Evolutionary conservation across 2,329 filamentous ascomycete genomes (phyloP).

Genomic region (Alternaria sp.): DNA sequence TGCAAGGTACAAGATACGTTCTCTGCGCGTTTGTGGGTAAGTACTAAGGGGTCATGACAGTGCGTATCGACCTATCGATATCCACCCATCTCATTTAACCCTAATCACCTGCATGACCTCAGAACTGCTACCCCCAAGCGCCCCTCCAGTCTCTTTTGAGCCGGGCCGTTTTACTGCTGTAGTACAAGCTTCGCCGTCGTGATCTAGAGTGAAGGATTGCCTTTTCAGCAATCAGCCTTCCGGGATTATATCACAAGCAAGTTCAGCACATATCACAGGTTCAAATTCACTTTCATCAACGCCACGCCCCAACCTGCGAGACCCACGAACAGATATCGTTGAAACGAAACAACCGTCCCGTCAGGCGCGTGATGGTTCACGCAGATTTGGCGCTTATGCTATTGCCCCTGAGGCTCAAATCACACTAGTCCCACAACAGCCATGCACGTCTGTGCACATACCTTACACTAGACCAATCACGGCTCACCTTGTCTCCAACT

Average conservation of each 20-base stretch:
- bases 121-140: conserved; percentile 28
- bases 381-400: conserved; percentile 33
- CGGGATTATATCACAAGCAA: conserved; percentile 15
- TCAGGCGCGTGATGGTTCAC: conserved; percentile 35
- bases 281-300: conserved; percentile 20
- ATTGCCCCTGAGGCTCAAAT: conserved; percentile 34
- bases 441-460: conserved; percentile 19
- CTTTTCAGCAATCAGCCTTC: conserved; percentile 6
- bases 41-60: conserved; percentile 18
- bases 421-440: conserved; percentile 36
- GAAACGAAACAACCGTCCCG: conserved; percentile 34
- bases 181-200: conserved; percentile 23
- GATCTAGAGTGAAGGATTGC: not conserved
- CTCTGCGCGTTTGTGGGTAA: conserved; percentile 35
- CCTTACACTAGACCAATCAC: conserved; percentile 29
- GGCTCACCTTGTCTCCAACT: conserved; percentile 18
- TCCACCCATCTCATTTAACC: conserved; percentile 45
- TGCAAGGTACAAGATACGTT: conserved; percentile 39
- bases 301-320: conserved; percentile 24
- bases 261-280: conserved; percentile 19
- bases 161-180: conserved; percentile 31
- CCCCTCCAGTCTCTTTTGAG: conserved; percentile 37
- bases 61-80: conserved; percentile 42
- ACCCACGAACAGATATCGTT: conserved; percentile 31
- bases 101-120: conserved; percentile 42